Percentiles rank a stretch among this genome's conserved stretches.
Conservation (phyloP, 768 basidiomycete species). For the Boletus coccyginus region DNA sequence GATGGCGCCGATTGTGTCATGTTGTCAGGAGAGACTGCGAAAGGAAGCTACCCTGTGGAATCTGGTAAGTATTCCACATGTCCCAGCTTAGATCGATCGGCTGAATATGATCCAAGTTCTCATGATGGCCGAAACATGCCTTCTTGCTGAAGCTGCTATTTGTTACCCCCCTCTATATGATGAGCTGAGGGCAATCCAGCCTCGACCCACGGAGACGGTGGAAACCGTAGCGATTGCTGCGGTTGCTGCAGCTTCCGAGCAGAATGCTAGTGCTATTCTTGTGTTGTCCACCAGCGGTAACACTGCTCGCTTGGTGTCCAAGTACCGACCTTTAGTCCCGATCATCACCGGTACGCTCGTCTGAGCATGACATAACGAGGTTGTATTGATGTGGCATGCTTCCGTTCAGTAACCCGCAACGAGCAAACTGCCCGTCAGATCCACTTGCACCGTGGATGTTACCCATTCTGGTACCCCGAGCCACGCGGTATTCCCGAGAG, state of each 20-base stretch:
- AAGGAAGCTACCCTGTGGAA: constrained; percentile 93
- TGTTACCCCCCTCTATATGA: constrained; percentile 95
- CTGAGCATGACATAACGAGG: background rate
- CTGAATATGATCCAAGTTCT: constrained; percentile 53
- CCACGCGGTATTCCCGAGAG: constrained; percentile 83
- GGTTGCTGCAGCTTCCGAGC: constrained; percentile 93
- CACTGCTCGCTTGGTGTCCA: constrained; percentile 93
- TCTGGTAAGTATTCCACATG: constrained; percentile 57
- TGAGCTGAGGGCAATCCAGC: constrained; percentile 74
- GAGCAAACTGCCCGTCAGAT: constrained; percentile 94
- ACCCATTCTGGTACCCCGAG: constrained; percentile 96
- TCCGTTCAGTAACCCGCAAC: constrained; percentile 81
- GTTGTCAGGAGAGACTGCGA: constrained; percentile 99
- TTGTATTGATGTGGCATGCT: constrained; percentile 4
- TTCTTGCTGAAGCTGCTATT: constrained; percentile 93
- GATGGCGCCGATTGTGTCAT: constrained; percentile 99
- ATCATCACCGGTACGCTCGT: constrained; percentile 81
- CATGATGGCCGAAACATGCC: constrained; percentile 99
- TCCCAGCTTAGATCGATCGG: background rate
- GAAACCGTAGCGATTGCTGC: constrained; percentile 97
- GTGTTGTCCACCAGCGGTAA: constrained; percentile 97
- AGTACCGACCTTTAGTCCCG: constrained; percentile 90
- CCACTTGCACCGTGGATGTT: constrained; percentile 94
- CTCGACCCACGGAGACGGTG: constrained; percentile 87
- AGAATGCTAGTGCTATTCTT: constrained; percentile 91